Conservation (phyloP, 345 rosid species). For the Sonneratia alba region DNA sequence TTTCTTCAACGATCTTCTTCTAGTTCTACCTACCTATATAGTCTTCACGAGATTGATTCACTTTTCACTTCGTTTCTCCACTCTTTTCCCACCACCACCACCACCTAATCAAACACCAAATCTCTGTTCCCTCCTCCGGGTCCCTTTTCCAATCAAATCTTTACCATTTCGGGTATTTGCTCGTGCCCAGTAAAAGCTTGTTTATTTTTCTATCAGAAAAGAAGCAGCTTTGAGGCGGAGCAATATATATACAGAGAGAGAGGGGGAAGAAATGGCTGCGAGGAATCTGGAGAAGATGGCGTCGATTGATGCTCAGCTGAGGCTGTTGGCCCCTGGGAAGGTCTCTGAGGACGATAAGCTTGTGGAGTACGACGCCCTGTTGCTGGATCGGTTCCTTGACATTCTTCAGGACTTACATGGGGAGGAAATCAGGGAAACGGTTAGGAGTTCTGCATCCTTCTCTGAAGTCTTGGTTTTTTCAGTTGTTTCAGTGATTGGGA, state of each 20-base stretch:
- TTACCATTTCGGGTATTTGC: not conserved
- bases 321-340: conserved; percentile 74
- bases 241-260: not conserved
- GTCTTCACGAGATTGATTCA: conserved; percentile 9
- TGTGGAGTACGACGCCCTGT: conserved; percentile 84
- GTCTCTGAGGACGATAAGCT: conserved; percentile 94
- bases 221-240: not conserved
- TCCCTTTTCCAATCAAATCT: not conserved
- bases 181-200: not conserved
- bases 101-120: not conserved
- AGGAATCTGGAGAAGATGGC: conserved; percentile 75
- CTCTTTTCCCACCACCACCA: not conserved
- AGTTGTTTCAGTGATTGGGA: not conserved
- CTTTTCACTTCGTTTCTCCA: not conserved
- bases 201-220: too few relatives aligned
- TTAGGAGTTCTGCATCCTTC: conserved; percentile 15
- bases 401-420: conserved; percentile 94
- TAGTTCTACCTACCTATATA: not conserved
- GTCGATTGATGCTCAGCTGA: conserved; percentile 87
- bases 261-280: conserved; percentile 28
- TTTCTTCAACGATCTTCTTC: not conserved
- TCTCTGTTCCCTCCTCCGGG: not conserved
- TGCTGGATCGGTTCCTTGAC: conserved; percentile 86
- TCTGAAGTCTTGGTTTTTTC: not conserved
- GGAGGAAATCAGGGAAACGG: conserved; percentile 80